Evolutionary conservation across 2,329 filamentous ascomycete genomes (phyloP).

Genomic region (Pseudogymnoascus sp.): DNA sequence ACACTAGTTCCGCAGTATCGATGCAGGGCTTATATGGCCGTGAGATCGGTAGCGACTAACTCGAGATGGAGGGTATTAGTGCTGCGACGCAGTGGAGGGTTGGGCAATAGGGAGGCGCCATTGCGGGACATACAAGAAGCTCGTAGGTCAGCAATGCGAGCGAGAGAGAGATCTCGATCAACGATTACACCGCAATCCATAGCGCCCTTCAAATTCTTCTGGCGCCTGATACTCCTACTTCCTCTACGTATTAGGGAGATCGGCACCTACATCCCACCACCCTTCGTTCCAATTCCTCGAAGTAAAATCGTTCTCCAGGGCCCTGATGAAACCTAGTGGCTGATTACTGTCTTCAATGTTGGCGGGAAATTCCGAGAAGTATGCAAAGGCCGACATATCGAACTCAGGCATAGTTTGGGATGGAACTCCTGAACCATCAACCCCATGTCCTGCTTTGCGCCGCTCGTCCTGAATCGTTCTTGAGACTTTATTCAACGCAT

Average conservation of each 20-base stretch:
- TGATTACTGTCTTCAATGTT: background rate
- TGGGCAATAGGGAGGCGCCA: no score
- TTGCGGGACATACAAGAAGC: no score
- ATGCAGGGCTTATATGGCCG: no score
- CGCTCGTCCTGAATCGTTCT: background rate
- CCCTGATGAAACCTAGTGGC: background rate
- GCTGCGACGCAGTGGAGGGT: no score
- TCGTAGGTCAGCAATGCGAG: no score
- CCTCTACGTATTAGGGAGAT: background rate
- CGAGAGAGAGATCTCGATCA: no score
- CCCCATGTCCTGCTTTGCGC: background rate
- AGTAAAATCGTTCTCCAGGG: background rate
- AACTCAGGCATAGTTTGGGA: background rate
- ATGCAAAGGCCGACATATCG: background rate
- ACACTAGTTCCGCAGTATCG: no score
- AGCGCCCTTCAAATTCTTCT: background rate
- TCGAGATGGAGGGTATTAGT: no score
- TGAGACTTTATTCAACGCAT: background rate
- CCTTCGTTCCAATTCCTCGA: conserved; percentile 1
- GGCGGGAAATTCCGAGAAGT: background rate
- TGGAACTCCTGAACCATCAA: background rate
- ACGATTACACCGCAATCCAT: no score
- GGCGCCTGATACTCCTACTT: background rate
- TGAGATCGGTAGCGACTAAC: no score
- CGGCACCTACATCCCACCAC: background rate